Evolutionary conservation across 441 rosid species (phyloP), one percentile per base, ranked within the genome.

Genomic region (Populus trichocarpa): DNA sequence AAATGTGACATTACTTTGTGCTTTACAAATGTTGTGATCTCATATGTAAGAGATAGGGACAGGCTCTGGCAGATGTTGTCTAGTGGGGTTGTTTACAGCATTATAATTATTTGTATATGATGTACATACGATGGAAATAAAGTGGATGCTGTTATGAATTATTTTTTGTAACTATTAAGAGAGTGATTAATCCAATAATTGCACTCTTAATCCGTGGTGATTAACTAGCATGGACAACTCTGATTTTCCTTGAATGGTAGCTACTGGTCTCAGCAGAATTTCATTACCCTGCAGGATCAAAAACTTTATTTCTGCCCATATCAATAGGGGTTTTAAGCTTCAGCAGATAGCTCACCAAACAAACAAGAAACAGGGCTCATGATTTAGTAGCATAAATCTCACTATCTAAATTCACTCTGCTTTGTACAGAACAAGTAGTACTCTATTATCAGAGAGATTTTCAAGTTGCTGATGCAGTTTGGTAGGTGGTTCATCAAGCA

Each of bases 21-120:
- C 69, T 73, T 80, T 79, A 23, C 63, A 33, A 78, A 77, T 75
- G 72, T 76, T 84, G 81, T 84, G 80, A 73, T 79, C 50, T 50
- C 57, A 50, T 50, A 50, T 50, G 57, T 50, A 50, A 42, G 65
- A 20, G 76, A 75, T 65, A 68, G 86, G 69, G 81, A 81, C 81
- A 77, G 16, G 68, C 32, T 72, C 78, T 68, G 57, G 57, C 57
- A 50, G 18, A 5, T 50, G 18, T 50, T 50, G 57, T 50, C 57
- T 50, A 50, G 57, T 50, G 57, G 57, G 57, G 57, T 5, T 50
- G 57, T 14, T 50, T 50, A 50, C 57, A 50, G 57, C 57, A 50
- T 50, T 50, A 50, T 50, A 50, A 50, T 50, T 50, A 5, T 16
- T 50, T 50, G 57, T 63, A 63, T 63, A 63, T 22, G 13, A 11